A percentile compares a stretch with the other conserved stretches of the same genome.
phyloP scores from a whole-genome alignment of 139 green algal genomes.

The Desmodesmus armatus region DNA sequence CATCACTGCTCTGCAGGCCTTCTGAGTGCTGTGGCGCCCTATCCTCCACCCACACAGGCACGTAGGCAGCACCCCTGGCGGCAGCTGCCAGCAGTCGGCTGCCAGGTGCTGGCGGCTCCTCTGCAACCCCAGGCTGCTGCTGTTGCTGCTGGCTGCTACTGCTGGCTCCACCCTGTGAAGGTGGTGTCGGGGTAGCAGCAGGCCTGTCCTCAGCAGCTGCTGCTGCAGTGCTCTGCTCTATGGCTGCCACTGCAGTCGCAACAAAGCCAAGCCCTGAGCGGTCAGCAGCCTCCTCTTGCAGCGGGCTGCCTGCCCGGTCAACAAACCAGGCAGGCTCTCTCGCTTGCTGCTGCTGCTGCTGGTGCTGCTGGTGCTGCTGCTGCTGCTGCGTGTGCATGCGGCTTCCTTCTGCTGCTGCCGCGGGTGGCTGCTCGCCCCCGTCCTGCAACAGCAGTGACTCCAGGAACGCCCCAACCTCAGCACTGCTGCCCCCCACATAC shows the following conservation, averaged over 20 bases:
- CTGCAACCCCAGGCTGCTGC: no score
- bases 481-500: neutral
- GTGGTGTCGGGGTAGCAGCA: no score
- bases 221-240: neutral
- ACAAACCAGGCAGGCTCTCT: neutral
- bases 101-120: no score
- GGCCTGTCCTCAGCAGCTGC: neutral
- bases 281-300: neutral
- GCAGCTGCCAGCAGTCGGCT: no score
- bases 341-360: constrained; percentile 46
- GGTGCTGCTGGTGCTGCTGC: constrained; percentile 31
- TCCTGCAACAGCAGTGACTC: constrained; percentile 35
- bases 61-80: no score
- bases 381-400: constrained; percentile 20
- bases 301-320: neutral
- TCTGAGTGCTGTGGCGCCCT: constrained; percentile 10
- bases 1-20: neutral
- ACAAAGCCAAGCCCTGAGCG: neutral
- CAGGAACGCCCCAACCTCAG: constrained; percentile 24
- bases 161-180: no score
- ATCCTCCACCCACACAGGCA: constrained; percentile 27
- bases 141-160: no score
- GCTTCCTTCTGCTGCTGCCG: constrained; percentile 38
- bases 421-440: neutral
- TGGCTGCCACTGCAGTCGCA: constrained; percentile 2